These are phyloP conservation scores for Backusella macrospora DNA, from an alignment of 192 early-diverging fungal genomes.

Conservation along the genomic window DNA sequence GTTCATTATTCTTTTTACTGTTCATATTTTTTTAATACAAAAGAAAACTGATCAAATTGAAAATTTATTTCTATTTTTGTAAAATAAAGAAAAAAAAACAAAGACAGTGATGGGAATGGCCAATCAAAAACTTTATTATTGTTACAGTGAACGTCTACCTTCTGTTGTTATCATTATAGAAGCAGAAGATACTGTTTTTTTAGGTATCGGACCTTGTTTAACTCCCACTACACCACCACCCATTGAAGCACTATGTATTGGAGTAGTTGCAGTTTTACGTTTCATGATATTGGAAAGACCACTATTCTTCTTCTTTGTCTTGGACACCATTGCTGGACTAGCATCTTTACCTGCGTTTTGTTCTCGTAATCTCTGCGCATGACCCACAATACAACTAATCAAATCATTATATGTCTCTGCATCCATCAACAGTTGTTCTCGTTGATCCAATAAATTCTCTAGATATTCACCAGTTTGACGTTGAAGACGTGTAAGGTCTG, in stretches of 20 bases:
- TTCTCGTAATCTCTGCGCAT: slow-evolving; percentile 49
- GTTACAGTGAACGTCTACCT: slow-evolving; percentile 28
- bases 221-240: slow-evolving; percentile 43
- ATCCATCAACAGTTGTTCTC: slow-evolving; percentile 64
- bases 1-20: neutral
- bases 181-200: slow-evolving; percentile 17
- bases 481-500: slow-evolving; percentile 46
- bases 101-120: neutral
- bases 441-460: slow-evolving; percentile 59
- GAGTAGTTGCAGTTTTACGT: slow-evolving; percentile 8
- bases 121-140: neutral
- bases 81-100: neutral
- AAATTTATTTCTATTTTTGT: no score
- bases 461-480: slow-evolving; percentile 57
- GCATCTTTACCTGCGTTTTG: slow-evolving; percentile 34
- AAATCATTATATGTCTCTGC: slow-evolving; percentile 63
- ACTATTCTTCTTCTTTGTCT: slow-evolving; percentile 34
- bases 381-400: slow-evolving; percentile 60
- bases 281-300: slow-evolving; percentile 15
- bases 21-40: slow-evolving; percentile 15
- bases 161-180: slow-evolving; percentile 15
- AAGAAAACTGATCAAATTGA: no score
- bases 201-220: slow-evolving; percentile 7
- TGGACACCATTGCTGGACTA: slow-evolving; percentile 40
- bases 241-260: slow-evolving; percentile 31